phyloP scores from a whole-genome alignment of 352 stramenopile species.

The Globisporangium paroecandrum region DNA sequence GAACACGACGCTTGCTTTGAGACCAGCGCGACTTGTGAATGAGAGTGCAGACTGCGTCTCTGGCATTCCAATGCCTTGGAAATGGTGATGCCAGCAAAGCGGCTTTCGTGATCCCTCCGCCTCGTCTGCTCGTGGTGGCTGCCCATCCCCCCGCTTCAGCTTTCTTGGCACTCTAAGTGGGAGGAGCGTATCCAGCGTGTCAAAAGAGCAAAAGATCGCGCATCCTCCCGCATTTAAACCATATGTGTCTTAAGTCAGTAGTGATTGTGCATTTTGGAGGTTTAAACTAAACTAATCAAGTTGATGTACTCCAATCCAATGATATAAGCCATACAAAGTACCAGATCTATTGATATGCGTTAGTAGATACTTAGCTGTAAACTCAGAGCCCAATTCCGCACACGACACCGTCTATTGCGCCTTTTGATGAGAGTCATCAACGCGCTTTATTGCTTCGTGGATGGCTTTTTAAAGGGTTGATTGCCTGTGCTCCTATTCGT shows the following conservation, averaged over 20 bases:
- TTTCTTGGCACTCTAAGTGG: neutral
- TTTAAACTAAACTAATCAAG: neutral
- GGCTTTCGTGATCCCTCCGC: neutral
- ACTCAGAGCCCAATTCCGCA: neutral
- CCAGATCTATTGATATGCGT: neutral
- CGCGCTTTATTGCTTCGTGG: neutral
- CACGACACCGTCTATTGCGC: neutral
- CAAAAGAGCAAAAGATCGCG: neutral
- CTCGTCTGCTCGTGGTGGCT: neutral
- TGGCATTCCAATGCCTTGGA: neutral
- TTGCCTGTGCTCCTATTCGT: neutral
- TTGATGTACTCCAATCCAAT: neutral
- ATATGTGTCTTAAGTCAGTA: neutral
- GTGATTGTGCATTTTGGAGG: neutral
- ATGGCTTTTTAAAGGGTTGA: neutral
- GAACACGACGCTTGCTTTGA: no score
- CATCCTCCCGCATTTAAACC: neutral
- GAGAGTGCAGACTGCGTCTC: neutral
- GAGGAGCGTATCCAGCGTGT: constrained; percentile 11
- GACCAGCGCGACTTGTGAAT: neutral
- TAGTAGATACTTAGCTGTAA: neutral
- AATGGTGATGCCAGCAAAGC: constrained; percentile 2
- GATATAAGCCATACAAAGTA: neutral
- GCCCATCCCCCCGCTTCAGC: neutral
- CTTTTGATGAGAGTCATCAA: neutral